These are phyloP conservation scores for Corymbia calophylla DNA, from an alignment of 441 rosid species.

Conservation along the genomic window DNA sequence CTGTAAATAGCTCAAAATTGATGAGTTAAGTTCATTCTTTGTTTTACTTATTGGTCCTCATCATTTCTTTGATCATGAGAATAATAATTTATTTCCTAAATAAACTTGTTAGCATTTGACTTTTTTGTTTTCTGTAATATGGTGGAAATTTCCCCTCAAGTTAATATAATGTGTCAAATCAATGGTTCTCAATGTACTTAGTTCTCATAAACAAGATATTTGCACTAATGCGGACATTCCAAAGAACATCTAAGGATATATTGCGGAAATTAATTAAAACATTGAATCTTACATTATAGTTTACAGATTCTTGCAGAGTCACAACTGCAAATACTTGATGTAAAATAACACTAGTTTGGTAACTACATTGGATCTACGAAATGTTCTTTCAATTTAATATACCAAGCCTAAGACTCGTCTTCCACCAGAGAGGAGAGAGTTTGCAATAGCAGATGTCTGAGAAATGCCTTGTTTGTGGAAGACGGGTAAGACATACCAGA, in stretches of 20 bases:
- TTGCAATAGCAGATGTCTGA: no score
- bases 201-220: neutral
- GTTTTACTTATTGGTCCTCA: neutral
- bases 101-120: neutral
- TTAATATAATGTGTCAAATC: neutral
- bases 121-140: neutral
- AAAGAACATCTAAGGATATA: neutral
- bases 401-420: neutral
- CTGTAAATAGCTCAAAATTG: neutral
- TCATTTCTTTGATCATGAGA: neutral
- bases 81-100: neutral
- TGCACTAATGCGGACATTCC: neutral
- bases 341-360: neutral
- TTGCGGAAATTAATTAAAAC: neutral
- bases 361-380: neutral
- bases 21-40: neutral
- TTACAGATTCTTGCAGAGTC: neutral
- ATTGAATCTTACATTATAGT: neutral
- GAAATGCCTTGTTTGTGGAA: no score
- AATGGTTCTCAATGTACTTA: neutral
- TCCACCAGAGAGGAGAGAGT: no score
- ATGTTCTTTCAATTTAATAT: neutral
- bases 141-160: neutral
- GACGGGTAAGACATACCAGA: no score
- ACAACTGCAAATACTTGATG: neutral